These are phyloP conservation scores for Ceratocystis albifundus DNA, from an alignment of 2,329 filamentous ascomycete species.

Conservation along the genomic window DNA sequence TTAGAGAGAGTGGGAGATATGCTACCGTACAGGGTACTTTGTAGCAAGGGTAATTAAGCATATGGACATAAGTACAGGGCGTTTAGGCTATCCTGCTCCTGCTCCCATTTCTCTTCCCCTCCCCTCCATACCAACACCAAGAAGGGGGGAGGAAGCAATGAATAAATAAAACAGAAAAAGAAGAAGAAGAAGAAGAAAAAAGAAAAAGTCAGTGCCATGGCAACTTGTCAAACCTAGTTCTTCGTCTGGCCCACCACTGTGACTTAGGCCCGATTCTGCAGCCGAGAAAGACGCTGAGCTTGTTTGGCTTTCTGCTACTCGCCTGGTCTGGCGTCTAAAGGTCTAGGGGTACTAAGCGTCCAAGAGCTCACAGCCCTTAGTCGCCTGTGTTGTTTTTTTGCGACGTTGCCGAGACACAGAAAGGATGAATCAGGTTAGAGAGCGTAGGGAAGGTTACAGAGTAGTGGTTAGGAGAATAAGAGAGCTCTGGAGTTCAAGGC, in stretches of 20 bases:
- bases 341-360: neutral
- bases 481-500: neutral
- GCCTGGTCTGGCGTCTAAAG: neutral
- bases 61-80: neutral
- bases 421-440: conserved; percentile 1
- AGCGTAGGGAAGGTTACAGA: neutral
- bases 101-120: neutral
- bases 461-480: neutral
- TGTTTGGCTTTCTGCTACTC: neutral
- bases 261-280: conserved; percentile 5
- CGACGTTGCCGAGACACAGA: conserved; percentile 9
- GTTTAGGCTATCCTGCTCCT: neutral
- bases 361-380: neutral
- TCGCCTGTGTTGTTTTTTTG: neutral
- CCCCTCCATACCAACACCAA: too few species aligned
- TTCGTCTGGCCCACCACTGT: neutral
- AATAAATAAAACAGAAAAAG: too few species aligned
- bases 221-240: neutral
- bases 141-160: neutral
- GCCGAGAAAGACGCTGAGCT: neutral
- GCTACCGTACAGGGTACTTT: neutral
- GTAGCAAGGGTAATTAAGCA: conserved; percentile 6
- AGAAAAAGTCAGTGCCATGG: neutral
- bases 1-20: neutral
- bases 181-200: neutral